A percentile compares a stretch with the other conserved stretches of the same genome.
Conservation (phyloP, 805 yeast species). For the Debaryomyces maramus region DNA sequence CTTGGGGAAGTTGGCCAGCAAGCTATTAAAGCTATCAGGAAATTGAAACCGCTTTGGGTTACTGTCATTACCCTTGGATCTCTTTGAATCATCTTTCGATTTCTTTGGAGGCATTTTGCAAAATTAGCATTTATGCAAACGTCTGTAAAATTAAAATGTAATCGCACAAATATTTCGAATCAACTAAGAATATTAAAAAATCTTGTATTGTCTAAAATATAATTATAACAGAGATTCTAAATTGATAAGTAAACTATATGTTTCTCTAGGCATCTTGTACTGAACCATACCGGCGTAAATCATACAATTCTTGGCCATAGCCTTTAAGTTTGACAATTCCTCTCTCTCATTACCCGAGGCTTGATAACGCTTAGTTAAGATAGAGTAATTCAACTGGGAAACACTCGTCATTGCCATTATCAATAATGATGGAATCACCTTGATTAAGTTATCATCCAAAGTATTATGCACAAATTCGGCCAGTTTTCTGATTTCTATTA, state of each 20-base stretch:
- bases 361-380: constrained; percentile 43
- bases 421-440: constrained; percentile 77
- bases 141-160: no score
- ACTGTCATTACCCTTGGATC: neutral
- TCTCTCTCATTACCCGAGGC: constrained; percentile 48
- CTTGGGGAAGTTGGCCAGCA: constrained; percentile 12
- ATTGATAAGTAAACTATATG: constrained; percentile 66
- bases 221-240: constrained; percentile 50
- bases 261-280: constrained; percentile 86
- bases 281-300: constrained; percentile 93
- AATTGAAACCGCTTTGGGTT: constrained; percentile 10
- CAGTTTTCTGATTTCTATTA: constrained; percentile 58
- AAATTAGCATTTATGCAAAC: no score
- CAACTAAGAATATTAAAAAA: no score
- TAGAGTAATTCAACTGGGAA: constrained; percentile 52
- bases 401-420: constrained; percentile 80
- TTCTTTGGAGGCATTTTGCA: constrained; percentile 9
- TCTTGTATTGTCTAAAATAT: constrained; percentile 1
- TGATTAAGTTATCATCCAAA: constrained; percentile 68
- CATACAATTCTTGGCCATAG: constrained; percentile 82
- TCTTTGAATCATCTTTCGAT: neutral
- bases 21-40: constrained; percentile 16
- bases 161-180: no score
- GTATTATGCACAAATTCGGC: constrained; percentile 64
- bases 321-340: constrained; percentile 54